Conservation (phyloP, 306 rosid species). For the Alnus rubra region DNA sequence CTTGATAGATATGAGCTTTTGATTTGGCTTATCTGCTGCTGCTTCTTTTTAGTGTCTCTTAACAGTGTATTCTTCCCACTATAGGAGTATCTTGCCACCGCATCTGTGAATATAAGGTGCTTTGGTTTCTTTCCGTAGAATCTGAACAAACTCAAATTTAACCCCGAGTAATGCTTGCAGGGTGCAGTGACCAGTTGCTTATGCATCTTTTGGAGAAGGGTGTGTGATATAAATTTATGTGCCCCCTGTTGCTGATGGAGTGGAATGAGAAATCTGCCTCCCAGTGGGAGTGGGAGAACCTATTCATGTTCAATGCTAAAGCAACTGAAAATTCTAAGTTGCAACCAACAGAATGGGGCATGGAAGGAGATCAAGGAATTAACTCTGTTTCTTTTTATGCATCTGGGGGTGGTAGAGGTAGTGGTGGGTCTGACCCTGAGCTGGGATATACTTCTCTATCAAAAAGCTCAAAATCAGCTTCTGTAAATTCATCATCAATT, state of each 20-base stretch:
- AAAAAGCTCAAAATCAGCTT: constrained; percentile 71
- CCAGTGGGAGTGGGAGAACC: constrained; percentile 85
- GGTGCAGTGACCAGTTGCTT: constrained; percentile 29
- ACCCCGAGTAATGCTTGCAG: constrained; percentile 42
- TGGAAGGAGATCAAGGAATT: constrained; percentile 55
- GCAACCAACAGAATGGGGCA: constrained; percentile 50
- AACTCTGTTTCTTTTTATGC: constrained; percentile 53
- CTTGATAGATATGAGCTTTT: not conserved
- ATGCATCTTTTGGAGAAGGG: constrained; percentile 23
- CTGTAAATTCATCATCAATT: constrained; percentile 67
- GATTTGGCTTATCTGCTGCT: not conserved
- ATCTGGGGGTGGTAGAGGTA: constrained; percentile 43
- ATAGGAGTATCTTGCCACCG: not conserved
- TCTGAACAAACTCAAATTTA: constrained; percentile 2
- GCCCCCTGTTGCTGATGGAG: constrained; percentile 52
- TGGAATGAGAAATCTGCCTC: constrained; percentile 70
- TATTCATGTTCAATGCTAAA: constrained; percentile 51
- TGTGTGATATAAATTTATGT: constrained; percentile 31
- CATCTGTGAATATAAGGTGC: not conserved
- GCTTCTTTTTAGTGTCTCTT: not conserved
- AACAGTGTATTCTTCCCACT: not conserved
- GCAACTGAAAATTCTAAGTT: constrained; percentile 56
- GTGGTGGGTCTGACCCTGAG: constrained; percentile 60
- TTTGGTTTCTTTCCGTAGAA: constrained; percentile 17
- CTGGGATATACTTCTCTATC: constrained; percentile 46